These are phyloP conservation scores for Tephrocybe sp. DNA, from an alignment of 768 basidiomycete genomes.

Conservation along the genomic window DNA sequence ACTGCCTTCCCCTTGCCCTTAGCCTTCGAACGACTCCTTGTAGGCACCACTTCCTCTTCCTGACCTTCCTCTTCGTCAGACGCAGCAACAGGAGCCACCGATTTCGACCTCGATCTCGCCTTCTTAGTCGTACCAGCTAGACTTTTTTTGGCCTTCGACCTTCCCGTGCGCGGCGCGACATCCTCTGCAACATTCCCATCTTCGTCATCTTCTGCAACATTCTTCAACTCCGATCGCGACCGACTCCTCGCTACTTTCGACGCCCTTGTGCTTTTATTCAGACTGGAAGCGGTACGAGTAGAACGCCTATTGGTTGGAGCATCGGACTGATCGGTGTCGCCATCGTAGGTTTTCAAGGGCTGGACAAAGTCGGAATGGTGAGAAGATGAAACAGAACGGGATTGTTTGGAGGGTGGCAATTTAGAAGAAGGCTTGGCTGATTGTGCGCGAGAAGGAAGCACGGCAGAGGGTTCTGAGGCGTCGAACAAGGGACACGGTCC, in stretches of 20 bases:
- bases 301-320: constrained; percentile 18
- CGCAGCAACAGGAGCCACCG: constrained; percentile 9
- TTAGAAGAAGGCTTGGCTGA: constrained; percentile 29
- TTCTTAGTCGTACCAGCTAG: constrained; percentile 13
- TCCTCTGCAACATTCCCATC: constrained; percentile 20
- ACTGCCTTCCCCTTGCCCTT: constrained; percentile 11
- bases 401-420: constrained; percentile 21
- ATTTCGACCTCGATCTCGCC: constrained; percentile 22
- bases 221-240: constrained; percentile 12
- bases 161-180: constrained; percentile 2
- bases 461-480: constrained; percentile 16
- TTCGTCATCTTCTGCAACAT: constrained; percentile 23
- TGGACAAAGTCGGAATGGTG: constrained; percentile 33
- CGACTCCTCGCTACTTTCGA: constrained; percentile 13
- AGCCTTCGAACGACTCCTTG: constrained; percentile 10
- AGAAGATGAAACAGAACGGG: constrained; percentile 23
- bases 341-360: constrained; percentile 40
- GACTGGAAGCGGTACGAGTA: constrained; percentile 5
- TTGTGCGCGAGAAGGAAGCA: constrained; percentile 23
- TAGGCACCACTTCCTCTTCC: constrained; percentile 3
- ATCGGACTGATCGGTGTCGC: constrained; percentile 23
- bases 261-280: constrained; percentile 16
- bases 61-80: constrained; percentile 17
- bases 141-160: constrained; percentile 12
- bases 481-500: constrained; percentile 40